Conservation (phyloP, 306 rosid genomes). For the Quercus rubra region DNA sequence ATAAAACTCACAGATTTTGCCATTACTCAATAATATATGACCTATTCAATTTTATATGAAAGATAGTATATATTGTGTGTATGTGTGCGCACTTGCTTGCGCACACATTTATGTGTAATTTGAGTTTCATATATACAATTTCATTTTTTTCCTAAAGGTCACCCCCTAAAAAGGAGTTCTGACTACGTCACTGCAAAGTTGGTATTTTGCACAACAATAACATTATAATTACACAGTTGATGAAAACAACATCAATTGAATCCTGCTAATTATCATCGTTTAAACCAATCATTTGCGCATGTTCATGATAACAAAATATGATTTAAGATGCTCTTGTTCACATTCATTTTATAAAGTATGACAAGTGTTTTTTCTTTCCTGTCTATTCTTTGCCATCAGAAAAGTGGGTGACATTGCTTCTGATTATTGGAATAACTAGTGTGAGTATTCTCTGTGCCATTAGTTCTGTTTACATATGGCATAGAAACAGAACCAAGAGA, state of each 20-base stretch:
- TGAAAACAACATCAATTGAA: not conserved
- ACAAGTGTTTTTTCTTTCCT: not conserved
- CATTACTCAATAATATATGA: too few relatives aligned
- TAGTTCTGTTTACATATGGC: not conserved
- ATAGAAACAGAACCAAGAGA: not conserved
- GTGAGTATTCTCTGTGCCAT: constrained; percentile 1
- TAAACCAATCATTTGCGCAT: not conserved
- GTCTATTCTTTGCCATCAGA: not conserved
- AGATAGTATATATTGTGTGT: too few relatives aligned
- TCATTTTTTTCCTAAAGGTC: too few relatives aligned
- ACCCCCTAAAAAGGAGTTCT: too few relatives aligned
- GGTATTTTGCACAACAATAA: not conserved
- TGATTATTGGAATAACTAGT: not conserved
- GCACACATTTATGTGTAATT: too few relatives aligned
- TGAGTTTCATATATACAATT: too few relatives aligned
- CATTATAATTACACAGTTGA: not conserved
- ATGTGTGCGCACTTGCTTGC: too few relatives aligned
- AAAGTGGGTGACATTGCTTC: not conserved
- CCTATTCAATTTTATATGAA: too few relatives aligned
- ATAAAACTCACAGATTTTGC: too few relatives aligned
- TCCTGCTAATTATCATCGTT: not conserved
- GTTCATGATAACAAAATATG: too few relatives aligned
- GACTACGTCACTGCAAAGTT: too few relatives aligned
- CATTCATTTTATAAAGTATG: not conserved
- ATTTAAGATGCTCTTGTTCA: not conserved